phyloP scores from a whole-genome alignment of 169 alveolate genomes.

The Eimeria acervulina region DNA sequence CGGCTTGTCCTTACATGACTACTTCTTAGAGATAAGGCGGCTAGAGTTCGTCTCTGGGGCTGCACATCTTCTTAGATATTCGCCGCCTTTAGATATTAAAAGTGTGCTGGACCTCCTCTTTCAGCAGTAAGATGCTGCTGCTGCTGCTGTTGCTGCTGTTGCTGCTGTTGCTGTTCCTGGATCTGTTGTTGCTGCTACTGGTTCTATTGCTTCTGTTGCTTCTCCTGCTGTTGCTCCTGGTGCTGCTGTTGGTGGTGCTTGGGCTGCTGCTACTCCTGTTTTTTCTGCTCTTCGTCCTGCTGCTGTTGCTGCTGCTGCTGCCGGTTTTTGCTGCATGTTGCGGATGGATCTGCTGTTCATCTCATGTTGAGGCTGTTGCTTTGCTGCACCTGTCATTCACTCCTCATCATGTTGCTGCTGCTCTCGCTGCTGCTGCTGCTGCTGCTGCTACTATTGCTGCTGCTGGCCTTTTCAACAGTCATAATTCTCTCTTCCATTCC shows the following conservation, averaged over 20 bases:
- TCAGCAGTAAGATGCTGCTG: conserved; percentile 36
- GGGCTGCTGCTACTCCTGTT: not conserved
- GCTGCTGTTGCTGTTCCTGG: not conserved
- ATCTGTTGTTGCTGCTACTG: not conserved
- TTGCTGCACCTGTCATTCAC: too few species aligned
- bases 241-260: not conserved
- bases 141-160: conserved; percentile 58
- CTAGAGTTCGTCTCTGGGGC: conserved; percentile 74
- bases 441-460: not conserved
- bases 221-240: not conserved
- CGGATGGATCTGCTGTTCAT: too few species aligned
- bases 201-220: not conserved
- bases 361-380: too few species aligned
- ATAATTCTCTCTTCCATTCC: not conserved
- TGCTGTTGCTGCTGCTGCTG: conserved; percentile 1
- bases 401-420: too few species aligned
- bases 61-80: conserved; percentile 59
- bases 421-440: not conserved
- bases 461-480: not conserved
- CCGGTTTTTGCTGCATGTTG: too few species aligned
- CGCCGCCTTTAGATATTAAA: conserved; percentile 42
- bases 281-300: not conserved
- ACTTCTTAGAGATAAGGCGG: conserved; percentile 52
- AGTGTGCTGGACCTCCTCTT: conserved; percentile 74
- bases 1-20: conserved; percentile 59